Base-by-base conservation (phyloP, 2,329 filamentous ascomycete genomes). In the Botrytis byssoidea region DNA sequence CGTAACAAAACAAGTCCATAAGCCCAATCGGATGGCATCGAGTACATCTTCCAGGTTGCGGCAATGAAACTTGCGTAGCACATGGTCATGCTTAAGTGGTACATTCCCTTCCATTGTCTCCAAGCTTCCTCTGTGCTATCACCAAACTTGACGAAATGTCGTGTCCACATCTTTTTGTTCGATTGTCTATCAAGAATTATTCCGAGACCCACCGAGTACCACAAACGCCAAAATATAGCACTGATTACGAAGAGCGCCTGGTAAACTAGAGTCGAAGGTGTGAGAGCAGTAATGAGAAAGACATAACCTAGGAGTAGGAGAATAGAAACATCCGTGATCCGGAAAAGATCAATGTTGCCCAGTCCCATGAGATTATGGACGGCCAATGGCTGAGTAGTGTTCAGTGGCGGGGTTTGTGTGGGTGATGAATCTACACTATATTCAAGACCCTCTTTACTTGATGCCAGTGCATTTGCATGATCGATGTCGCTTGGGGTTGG, bases 41-140 rank as follows among this genome's bases (percentile, higher is more conserved):
- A 88, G 82, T 99, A 99, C 91, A 97, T 93, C 85, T 98, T 99
- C 93, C 94, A 98, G 77, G 93, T 94, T 2, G 95, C 94, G 29
- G 94, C 93, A 74, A 95, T 87, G 82, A 98, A 97, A 74, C 93
- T 95, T 32, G 91, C 88, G 79, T 97, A 95, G 83, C 93, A 95
- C 89, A 98, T 91, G 73, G 90, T 90, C 88, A 95, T 95, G 83
- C 93, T 97, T 77, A 98, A 86, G 81, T 99, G 94, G 80, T 98
- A 98, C 80, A 97, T 90, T 46, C 92, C 94, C 83, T 98, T 98
- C 96, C 96, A 99, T 82, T 99, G 95, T 73, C 92, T 91, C 96
- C 96, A 99, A 6, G 95, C 95, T 83, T 98, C 96, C 75, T 92
- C 91, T 4, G 91, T 91, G 75, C 89, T 94, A 82, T 98, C 96